Evolutionary conservation across 108 stramenopile genomes (phyloP).

Genomic region (Cylindrotheca fusiformis): DNA sequence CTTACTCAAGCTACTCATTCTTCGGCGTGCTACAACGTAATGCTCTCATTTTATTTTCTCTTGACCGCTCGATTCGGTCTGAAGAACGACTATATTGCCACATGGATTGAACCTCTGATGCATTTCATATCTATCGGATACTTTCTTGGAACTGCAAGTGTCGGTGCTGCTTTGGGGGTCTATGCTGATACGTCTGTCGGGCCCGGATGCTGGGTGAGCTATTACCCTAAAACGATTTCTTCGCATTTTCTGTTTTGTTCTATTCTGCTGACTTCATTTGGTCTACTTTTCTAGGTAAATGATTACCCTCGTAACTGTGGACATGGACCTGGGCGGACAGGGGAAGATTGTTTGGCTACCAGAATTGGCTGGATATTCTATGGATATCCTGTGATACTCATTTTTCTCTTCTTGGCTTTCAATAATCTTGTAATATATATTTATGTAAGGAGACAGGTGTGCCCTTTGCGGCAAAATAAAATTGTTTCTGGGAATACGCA

Average conservation of each 20-base stretch:
- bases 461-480: neutral
- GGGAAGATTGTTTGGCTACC: neutral
- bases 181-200: constrained; percentile 9
- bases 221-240: too few relatives aligned
- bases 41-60: constrained; percentile 25
- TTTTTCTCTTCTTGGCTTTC: neutral
- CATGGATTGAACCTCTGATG: constrained; percentile 14
- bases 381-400: neutral
- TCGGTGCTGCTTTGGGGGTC: constrained; percentile 11
- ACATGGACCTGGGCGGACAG: too few relatives aligned
- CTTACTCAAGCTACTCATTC: constrained; percentile 12
- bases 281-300: too few relatives aligned
- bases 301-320: too few relatives aligned
- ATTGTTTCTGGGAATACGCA: neutral
- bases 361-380: constrained; percentile 10
- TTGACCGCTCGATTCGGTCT: constrained; percentile 18
- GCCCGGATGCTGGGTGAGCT: constrained; percentile 12
- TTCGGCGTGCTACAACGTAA: constrained; percentile 23
- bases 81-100: constrained; percentile 1
- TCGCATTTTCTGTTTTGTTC: too few relatives aligned
- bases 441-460: neutral
- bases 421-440: constrained; percentile 8
- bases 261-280: too few relatives aligned
- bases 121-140: constrained; percentile 5
- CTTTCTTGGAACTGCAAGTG: neutral